Conservation (phyloP, 768 basidiomycete species). For the Podaxis mareebaensis region DNA sequence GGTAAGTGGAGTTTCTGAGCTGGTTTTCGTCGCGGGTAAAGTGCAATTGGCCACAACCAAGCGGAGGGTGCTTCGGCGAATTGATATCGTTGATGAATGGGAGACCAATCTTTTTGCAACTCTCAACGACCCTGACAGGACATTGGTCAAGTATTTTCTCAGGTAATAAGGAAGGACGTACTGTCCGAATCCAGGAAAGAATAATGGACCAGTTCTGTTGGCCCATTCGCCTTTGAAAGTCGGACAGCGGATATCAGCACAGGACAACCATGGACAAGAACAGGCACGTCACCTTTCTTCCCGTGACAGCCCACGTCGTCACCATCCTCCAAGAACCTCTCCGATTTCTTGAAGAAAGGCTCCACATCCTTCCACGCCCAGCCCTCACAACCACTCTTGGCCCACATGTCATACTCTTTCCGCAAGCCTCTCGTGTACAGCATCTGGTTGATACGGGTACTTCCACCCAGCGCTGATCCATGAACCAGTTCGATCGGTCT, state of each 20-base stretch:
- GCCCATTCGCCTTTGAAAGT: slow-evolving; percentile 41
- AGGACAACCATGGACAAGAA: slow-evolving; percentile 35
- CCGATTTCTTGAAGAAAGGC: slow-evolving; percentile 69
- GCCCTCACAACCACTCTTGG: slow-evolving; percentile 54
- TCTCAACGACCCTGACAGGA: slow-evolving; percentile 42
- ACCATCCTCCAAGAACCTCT: slow-evolving; percentile 38
- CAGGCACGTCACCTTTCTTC: slow-evolving; percentile 37
- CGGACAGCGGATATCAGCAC: not conserved
- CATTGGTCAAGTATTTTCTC: not conserved
- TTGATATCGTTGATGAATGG: slow-evolving; percentile 64
- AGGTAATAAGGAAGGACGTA: slow-evolving; percentile 28
- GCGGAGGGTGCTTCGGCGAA: slow-evolving; percentile 47
- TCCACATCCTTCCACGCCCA: slow-evolving; percentile 62
- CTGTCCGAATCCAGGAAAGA: slow-evolving; percentile 54
- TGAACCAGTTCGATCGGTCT: slow-evolving; percentile 33
- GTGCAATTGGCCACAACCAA: slow-evolving; percentile 7
- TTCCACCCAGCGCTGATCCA: slow-evolving; percentile 29
- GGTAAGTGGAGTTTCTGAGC: slow-evolving; percentile 61
- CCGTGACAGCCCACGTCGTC: slow-evolving; percentile 8
- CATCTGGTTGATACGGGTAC: slow-evolving; percentile 43
- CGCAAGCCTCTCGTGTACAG: slow-evolving; percentile 27
- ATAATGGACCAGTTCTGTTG: slow-evolving; percentile 53
- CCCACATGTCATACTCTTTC: slow-evolving; percentile 27
- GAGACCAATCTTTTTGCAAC: slow-evolving; percentile 54
- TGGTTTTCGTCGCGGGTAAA: slow-evolving; percentile 36